Evolutionary conservation across 139 green algal species (phyloP).

Genomic region (Trebouxia sp.): DNA sequence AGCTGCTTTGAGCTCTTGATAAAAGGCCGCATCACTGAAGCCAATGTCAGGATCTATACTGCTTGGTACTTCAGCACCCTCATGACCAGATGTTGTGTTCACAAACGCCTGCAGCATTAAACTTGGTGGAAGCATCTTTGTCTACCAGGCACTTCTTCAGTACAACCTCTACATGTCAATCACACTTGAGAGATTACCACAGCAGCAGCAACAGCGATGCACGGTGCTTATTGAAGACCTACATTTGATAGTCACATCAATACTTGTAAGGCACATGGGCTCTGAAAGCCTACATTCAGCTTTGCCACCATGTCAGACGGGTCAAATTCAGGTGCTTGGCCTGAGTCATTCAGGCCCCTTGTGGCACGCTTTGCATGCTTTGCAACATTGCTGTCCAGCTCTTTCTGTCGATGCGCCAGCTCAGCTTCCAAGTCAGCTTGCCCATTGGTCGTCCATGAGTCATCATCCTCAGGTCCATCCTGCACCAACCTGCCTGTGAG

Average conservation of each 20-base stretch:
- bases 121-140: too few relatives aligned
- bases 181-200: too few relatives aligned
- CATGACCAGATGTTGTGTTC: conserved; percentile 38
- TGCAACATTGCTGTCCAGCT: conserved; percentile 26
- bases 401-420: conserved; percentile 38
- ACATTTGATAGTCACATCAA: too few relatives aligned
- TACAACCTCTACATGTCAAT: too few relatives aligned
- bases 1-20: conserved; percentile 40
- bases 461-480: conserved; percentile 41
- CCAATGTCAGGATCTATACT: not conserved
- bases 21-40: conserved; percentile 45
- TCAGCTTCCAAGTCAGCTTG: conserved; percentile 51
- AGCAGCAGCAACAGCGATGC: too few relatives aligned
- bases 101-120: conserved; percentile 49
- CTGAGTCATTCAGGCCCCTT: not conserved
- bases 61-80: conserved; percentile 59
- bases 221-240: too few relatives aligned
- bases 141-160: too few relatives aligned
- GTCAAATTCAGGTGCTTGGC: conserved; percentile 41
- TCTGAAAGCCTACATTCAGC: conserved; percentile 19
- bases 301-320: conserved; percentile 44
- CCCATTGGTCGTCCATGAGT: conserved; percentile 51
- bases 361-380: conserved; percentile 2
- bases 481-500: not conserved
- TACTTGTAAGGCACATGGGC: too few relatives aligned